These are phyloP conservation scores for Trypanosoma conorhini DNA, from an alignment of 208 protist species.

Conservation along the genomic window DNA sequence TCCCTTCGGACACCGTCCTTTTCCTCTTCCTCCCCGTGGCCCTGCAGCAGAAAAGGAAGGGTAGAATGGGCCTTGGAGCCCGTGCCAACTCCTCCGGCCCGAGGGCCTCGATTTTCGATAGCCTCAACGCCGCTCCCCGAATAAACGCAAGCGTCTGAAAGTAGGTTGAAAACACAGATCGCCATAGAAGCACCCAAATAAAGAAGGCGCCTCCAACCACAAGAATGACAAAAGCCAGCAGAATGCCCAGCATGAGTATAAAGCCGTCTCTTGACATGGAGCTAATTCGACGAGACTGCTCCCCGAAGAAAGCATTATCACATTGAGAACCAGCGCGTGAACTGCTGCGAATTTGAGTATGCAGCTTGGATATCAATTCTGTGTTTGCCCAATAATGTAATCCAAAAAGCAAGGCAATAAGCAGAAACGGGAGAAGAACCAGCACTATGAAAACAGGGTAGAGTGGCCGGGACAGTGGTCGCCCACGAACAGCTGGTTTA, in stretches of 20 bases:
- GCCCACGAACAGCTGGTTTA: background rate
- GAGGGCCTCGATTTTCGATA: slow-evolving; percentile 12
- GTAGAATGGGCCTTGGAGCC: background rate
- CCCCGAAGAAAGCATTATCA: background rate
- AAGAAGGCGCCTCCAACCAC: slow-evolving; percentile 6
- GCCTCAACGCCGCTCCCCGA: background rate
- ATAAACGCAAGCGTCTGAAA: slow-evolving; percentile 12
- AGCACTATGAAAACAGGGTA: slow-evolving; percentile 6
- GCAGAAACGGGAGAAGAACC: slow-evolving; percentile 26
- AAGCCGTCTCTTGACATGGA: slow-evolving; percentile 25
- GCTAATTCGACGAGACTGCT: slow-evolving; percentile 11
- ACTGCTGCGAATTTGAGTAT: background rate
- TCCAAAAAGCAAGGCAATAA: slow-evolving; percentile 33
- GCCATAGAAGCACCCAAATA: slow-evolving; percentile 21
- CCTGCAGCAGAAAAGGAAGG: background rate
- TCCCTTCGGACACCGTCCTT: slow-evolving; percentile 1
- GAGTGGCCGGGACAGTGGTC: background rate
- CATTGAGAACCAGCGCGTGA: background rate
- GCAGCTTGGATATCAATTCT: background rate
- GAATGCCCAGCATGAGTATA: slow-evolving; percentile 32
- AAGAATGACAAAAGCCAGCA: slow-evolving; percentile 28
- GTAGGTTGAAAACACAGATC: slow-evolving; percentile 10
- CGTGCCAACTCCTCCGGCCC: background rate
- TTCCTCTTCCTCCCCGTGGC: background rate
- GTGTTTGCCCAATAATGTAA: slow-evolving; percentile 46